These are phyloP conservation scores for Ophiostoma sp. DNA, from an alignment of 2,329 filamentous ascomycete species.

Conservation along the genomic window DNA sequence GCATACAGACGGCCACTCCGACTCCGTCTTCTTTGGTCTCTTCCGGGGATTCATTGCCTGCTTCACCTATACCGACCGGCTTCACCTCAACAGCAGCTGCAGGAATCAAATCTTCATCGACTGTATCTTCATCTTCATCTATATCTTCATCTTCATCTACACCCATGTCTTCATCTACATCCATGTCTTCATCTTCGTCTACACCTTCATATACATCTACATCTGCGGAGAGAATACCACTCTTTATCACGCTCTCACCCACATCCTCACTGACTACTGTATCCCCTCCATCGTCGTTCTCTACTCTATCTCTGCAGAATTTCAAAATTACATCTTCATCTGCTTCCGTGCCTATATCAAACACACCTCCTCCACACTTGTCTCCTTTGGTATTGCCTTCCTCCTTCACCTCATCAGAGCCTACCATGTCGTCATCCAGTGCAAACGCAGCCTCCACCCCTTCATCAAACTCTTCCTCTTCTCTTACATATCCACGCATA, in stretches of 20 bases:
- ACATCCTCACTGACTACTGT: background rate
- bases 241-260: background rate
- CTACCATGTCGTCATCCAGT: background rate
- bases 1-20: background rate
- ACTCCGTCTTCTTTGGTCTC: background rate
- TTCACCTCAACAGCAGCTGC: background rate
- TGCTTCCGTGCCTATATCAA: background rate
- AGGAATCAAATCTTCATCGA: background rate
- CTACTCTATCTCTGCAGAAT: background rate
- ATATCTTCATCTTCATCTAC: too few relatives aligned
- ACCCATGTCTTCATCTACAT: too few relatives aligned
- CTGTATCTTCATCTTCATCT: background rate
- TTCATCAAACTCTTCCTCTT: background rate
- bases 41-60: background rate
- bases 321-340: background rate
- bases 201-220: background rate
- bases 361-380: background rate
- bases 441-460: background rate
- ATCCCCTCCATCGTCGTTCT: background rate
- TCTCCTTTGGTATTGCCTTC: background rate
- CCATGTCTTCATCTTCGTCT: background rate
- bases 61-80: background rate
- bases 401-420: background rate
- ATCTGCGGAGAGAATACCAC: background rate
- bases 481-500: background rate